phyloP scores from a whole-genome alignment of 2,329 filamentous ascomycete genomes.

The Penicillium sp. region DNA sequence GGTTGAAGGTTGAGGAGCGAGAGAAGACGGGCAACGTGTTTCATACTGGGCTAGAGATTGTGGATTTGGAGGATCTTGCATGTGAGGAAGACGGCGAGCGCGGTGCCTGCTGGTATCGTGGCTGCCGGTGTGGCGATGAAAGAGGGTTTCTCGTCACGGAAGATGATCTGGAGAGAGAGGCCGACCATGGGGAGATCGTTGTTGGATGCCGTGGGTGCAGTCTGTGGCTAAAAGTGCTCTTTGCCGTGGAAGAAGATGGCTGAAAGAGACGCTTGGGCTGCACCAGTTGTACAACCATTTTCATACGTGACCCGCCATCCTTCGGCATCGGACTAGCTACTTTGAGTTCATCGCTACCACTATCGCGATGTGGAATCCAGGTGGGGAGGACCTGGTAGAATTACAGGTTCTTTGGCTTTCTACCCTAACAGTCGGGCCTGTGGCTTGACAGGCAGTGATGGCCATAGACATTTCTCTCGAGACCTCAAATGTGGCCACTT shows the following conservation, averaged over 20 bases:
- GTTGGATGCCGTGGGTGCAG: slow-evolving; percentile 66
- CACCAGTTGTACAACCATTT: background rate
- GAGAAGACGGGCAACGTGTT: slow-evolving; percentile 42
- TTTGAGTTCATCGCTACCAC: background rate
- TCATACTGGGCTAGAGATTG: slow-evolving; percentile 58
- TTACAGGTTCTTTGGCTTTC: background rate
- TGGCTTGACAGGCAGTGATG: background rate
- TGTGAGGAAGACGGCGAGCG: slow-evolving; percentile 44
- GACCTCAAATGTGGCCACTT: background rate
- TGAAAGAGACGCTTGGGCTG: slow-evolving; percentile 10
- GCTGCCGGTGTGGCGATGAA: slow-evolving; percentile 63
- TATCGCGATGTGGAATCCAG: background rate
- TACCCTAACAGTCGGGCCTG: background rate
- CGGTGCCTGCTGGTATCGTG: slow-evolving; percentile 56
- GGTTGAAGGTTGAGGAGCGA: slow-evolving; percentile 30
- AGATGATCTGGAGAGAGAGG: slow-evolving; percentile 56
- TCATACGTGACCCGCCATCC: background rate
- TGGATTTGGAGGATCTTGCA: slow-evolving; percentile 61
- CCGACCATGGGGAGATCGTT: slow-evolving; percentile 58
- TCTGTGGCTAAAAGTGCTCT: slow-evolving; percentile 64
- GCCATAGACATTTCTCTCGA: background rate
- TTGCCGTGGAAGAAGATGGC: slow-evolving; percentile 49
- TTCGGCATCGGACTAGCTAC: background rate
- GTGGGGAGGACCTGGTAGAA: too few relatives aligned
- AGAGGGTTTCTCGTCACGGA: slow-evolving; percentile 60